These are phyloP conservation scores for Lodderomyces parapsilosis DNA, from an alignment of 1,139 yeast species.

Conservation along the genomic window DNA sequence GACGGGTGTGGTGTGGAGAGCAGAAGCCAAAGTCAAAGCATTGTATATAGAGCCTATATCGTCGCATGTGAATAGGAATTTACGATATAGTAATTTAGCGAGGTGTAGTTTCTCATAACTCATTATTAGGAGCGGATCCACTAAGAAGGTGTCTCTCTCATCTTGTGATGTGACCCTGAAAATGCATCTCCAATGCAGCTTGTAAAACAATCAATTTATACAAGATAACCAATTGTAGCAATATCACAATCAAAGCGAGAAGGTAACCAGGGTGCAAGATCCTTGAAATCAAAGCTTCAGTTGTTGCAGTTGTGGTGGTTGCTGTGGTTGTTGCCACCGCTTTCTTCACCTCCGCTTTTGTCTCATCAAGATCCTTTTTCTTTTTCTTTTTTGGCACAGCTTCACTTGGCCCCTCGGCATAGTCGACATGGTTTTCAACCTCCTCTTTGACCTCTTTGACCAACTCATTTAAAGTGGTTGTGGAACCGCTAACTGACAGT, in stretches of 20 bases:
- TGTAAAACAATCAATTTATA: background rate
- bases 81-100: background rate
- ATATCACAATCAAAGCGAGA: slow-evolving; percentile 1
- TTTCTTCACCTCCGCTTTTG: background rate
- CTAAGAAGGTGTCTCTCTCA: background rate
- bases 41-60: background rate
- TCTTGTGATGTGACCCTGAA: background rate
- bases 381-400: slow-evolving; percentile 8
- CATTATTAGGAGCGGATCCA: background rate
- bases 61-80: background rate
- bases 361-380: slow-evolving; percentile 8
- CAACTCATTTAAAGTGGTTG: slow-evolving; percentile 35
- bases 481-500: slow-evolving; percentile 49
- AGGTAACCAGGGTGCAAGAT: background rate
- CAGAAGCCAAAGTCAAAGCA: too few relatives aligned
- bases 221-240: slow-evolving; percentile 2
- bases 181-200: background rate
- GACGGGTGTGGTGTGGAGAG: background rate
- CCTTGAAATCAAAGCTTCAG: background rate
- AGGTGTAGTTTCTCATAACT: background rate
- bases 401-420: slow-evolving; percentile 21
- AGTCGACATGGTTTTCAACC: slow-evolving; percentile 23
- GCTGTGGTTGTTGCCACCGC: slow-evolving; percentile 7
- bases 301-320: slow-evolving; percentile 17
- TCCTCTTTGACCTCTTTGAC: slow-evolving; percentile 30